Percentiles rank a stretch among this genome's conserved stretches.
Evolutionary conservation across 2,329 filamentous ascomycete species (phyloP).

Genomic region (Fusarium sp.): DNA sequence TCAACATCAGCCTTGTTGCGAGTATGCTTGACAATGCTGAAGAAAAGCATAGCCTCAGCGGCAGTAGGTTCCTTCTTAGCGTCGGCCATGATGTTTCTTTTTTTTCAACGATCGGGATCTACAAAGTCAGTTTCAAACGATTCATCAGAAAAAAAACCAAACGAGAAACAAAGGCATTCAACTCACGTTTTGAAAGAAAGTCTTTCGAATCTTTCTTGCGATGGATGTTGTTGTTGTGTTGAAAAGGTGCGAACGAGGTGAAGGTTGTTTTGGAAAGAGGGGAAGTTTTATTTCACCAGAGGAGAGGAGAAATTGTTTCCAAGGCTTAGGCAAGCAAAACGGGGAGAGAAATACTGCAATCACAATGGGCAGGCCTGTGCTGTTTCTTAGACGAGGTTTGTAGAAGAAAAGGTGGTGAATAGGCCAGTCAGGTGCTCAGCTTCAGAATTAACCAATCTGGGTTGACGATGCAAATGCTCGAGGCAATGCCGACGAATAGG

Average conservation of each 20-base stretch:
- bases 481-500: not conserved
- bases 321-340: conserved; percentile 3
- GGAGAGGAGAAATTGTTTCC: not conserved
- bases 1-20: conserved; percentile 56
- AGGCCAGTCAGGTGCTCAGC: not conserved
- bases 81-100: conserved; percentile 44
- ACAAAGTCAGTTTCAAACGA: conserved; percentile 6
- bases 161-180: not conserved
- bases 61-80: conserved; percentile 50
- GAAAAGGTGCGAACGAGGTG: not conserved
- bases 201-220: not conserved
- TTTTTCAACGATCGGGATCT: conserved; percentile 5
- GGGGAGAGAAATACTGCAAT: conserved; percentile 4
- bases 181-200: not conserved
- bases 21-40: conserved; percentile 55
- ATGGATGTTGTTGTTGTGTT: not conserved
- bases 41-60: conserved; percentile 55
- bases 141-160: not conserved
- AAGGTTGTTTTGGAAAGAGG: not conserved
- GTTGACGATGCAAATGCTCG: not conserved
- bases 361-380: not conserved
- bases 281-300: not conserved
- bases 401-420: not conserved
- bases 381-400: not conserved
- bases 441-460: not conserved